Evolutionary conservation across 192 early-diverging fungal genomes (phyloP).

Genomic region (Ambispora gerdemannii): DNA sequence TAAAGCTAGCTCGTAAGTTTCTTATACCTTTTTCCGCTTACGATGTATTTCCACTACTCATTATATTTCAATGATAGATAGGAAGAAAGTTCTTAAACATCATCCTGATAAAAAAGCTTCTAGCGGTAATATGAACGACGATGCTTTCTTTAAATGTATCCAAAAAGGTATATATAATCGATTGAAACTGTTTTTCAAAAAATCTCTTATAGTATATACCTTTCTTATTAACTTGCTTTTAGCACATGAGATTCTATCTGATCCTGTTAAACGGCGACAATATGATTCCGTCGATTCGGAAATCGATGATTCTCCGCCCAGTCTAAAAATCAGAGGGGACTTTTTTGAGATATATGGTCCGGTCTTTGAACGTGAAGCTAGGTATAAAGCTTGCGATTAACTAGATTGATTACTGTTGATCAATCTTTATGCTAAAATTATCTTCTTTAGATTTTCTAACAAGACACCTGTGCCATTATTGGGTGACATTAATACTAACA

Average conservation of each 20-base stretch:
- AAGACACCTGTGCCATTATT: slow-evolving; percentile 78
- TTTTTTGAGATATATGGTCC: slow-evolving; percentile 78
- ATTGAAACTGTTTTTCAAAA: not conserved
- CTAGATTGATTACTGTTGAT: not conserved
- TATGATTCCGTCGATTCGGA: slow-evolving; percentile 95
- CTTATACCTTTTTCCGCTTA: not conserved
- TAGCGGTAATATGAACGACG: slow-evolving; percentile 73
- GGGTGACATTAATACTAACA: slow-evolving; percentile 61
- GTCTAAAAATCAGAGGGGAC: slow-evolving; percentile 71
- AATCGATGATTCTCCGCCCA: slow-evolving; percentile 71
- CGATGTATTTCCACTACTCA: not conserved
- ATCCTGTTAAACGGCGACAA: slow-evolving; percentile 85
- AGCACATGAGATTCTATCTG: slow-evolving; percentile 91
- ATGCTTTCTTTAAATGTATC: slow-evolving; percentile 99
- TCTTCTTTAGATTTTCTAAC: slow-evolving; percentile 77
- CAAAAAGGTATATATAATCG: slow-evolving; percentile 47
- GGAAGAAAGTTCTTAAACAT: slow-evolving; percentile 93
- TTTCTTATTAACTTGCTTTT: slow-evolving; percentile 7
- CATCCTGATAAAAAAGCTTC: slow-evolving; percentile 99
- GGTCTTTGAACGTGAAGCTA: slow-evolving; percentile 81
- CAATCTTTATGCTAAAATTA: not conserved
- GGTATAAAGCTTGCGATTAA: not conserved
- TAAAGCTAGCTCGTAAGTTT: slow-evolving; percentile 66
- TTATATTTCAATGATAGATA: slow-evolving; percentile 41
- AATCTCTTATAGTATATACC: not conserved